A percentile compares a stretch with the other conserved stretches of the same genome.
Conservation (phyloP, 2,329 filamentous ascomycete species). For the Blumeria hordei region DNA sequence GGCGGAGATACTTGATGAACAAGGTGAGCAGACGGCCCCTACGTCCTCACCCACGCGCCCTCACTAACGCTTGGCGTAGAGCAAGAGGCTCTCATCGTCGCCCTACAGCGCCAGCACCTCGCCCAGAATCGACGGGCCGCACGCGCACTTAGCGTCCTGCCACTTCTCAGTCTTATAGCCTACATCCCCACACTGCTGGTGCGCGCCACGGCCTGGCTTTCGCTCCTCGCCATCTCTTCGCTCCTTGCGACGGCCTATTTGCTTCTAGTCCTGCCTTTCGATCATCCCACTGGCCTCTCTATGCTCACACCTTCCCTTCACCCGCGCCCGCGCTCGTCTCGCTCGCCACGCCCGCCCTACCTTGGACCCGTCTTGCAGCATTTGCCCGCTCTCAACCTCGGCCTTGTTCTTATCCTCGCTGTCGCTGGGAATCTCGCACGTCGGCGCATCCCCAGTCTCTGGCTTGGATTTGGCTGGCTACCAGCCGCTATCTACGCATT, state of each 20-base stretch:
- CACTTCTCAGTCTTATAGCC: constrained; percentile 27
- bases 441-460: constrained; percentile 11
- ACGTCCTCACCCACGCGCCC: neutral
- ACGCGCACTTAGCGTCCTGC: constrained; percentile 33
- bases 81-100: constrained; percentile 37
- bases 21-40: constrained; percentile 25
- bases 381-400: constrained; percentile 35
- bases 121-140: constrained; percentile 32
- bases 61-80: constrained; percentile 18
- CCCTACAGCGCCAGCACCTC: constrained; percentile 29
- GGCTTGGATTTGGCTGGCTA: constrained; percentile 24
- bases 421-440: constrained; percentile 18
- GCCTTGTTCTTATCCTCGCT: constrained; percentile 27
- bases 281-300: constrained; percentile 17
- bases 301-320: neutral
- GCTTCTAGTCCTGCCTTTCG: constrained; percentile 30
- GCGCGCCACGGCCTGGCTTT: constrained; percentile 14
- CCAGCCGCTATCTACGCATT: constrained; percentile 35
- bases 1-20: constrained; percentile 22
- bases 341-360: neutral
- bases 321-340: neutral
- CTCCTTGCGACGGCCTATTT: constrained; percentile 38
- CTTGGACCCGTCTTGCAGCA: constrained; percentile 28
- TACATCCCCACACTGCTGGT: constrained; percentile 26
- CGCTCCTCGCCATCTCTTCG: constrained; percentile 36